Percentiles rank a stretch among this genome's conserved stretches.
phyloP scores from a whole-genome alignment of 805 yeast genomes.

The Yamadazyma sp. region DNA sequence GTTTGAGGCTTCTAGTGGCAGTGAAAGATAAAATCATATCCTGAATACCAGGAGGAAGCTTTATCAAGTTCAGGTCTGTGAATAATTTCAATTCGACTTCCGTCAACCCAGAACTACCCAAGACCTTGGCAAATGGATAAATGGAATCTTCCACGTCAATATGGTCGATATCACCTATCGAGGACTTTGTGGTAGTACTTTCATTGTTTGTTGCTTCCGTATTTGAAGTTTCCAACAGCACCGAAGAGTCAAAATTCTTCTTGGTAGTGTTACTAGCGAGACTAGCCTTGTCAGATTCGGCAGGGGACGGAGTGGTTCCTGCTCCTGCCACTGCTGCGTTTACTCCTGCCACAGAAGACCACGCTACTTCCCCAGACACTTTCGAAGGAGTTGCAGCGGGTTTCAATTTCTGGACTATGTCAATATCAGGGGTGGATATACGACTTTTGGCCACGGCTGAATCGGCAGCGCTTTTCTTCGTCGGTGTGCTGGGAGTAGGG shows the following conservation, averaged over 20 bases:
- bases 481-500: slow-evolving; percentile 10
- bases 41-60: slow-evolving; percentile 44
- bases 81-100: slow-evolving; percentile 33
- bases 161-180: neutral
- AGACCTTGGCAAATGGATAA: slow-evolving; percentile 24
- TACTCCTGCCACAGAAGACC: slow-evolving; percentile 56
- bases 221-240: slow-evolving; percentile 4
- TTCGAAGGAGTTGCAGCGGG: slow-evolving; percentile 57
- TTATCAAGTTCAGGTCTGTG: slow-evolving; percentile 33
- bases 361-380: slow-evolving; percentile 55
- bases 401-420: slow-evolving; percentile 44
- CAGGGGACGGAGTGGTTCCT: slow-evolving; percentile 9
- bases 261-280: slow-evolving; percentile 1
- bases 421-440: slow-evolving; percentile 28
- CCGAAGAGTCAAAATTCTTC: slow-evolving; percentile 4
- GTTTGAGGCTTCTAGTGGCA: slow-evolving; percentile 27
- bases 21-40: slow-evolving; percentile 40
- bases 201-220: slow-evolving; percentile 3
- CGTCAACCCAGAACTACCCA: slow-evolving; percentile 31
- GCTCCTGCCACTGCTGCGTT: slow-evolving; percentile 15
- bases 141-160: slow-evolving; percentile 8
- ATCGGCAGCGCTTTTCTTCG: slow-evolving; percentile 8
- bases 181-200: neutral
- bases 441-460: slow-evolving; percentile 8
- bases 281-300: slow-evolving; percentile 7